phyloP scores from a whole-genome alignment of 306 rosid species.

The Lathyrus oleraceus region DNA sequence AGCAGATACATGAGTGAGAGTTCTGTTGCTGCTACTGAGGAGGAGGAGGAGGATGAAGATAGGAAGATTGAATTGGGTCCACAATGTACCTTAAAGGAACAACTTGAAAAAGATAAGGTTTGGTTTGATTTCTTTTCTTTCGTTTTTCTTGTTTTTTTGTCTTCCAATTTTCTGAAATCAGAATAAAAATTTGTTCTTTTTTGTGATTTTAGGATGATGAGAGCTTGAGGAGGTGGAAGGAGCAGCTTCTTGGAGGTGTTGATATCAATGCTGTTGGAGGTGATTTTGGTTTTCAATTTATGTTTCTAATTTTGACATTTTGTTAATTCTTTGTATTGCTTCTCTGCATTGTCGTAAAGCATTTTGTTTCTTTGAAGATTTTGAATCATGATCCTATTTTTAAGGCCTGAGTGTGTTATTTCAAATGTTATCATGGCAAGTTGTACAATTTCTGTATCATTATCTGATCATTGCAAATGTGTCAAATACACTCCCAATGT shows the following conservation, averaged over 20 bases:
- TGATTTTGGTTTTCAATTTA: constrained; percentile 34
- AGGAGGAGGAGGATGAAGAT: constrained; percentile 81
- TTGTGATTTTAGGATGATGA: constrained; percentile 70
- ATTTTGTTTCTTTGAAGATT: not conserved
- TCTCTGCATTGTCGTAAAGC: not conserved
- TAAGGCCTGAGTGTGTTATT: not conserved
- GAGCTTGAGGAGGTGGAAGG: constrained; percentile 96
- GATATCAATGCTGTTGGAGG: constrained; percentile 87
- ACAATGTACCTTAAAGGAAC: constrained; percentile 80
- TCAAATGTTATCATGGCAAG: constrained; percentile 14
- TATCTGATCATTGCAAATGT: constrained; percentile 20
- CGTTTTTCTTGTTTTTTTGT: not conserved
- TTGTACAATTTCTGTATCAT: not conserved
- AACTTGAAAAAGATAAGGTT: constrained; percentile 91
- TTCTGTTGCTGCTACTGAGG: constrained; percentile 70
- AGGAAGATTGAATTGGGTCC: constrained; percentile 88
- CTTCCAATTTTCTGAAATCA: not conserved
- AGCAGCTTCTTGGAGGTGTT: constrained; percentile 95
- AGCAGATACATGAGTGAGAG: constrained; percentile 56
- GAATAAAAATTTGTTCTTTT: not conserved
- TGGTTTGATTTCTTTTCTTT: constrained; percentile 11
- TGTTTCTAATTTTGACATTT: not conserved
- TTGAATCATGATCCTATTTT: constrained; percentile 7
- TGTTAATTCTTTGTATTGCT: not conserved
- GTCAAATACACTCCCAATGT: not conserved